phyloP scores from a whole-genome alignment of 169 alveolate genomes.

The Plasmodium coatneyi region DNA sequence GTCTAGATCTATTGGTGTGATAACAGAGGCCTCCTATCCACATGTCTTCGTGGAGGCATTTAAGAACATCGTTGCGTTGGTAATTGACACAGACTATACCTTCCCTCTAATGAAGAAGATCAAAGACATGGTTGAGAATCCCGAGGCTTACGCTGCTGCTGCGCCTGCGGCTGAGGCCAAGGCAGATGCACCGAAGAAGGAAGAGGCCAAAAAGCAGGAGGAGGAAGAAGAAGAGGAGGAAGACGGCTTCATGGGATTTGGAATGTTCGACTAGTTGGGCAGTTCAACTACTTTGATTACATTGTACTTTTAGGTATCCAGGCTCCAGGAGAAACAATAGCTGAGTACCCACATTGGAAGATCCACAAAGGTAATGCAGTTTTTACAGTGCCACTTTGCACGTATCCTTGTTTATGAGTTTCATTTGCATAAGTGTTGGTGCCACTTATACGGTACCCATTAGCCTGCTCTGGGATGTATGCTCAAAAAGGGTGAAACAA shows the following conservation, averaged over 20 bases:
- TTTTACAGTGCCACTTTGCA: neutral
- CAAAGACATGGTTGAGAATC: slow-evolving; percentile 94
- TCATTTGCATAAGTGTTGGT: neutral
- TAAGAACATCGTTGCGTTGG: slow-evolving; percentile 97
- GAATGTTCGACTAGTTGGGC: slow-evolving; percentile 87
- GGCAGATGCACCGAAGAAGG: slow-evolving; percentile 71
- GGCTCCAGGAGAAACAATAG: neutral
- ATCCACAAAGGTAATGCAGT: neutral
- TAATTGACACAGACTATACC: slow-evolving; percentile 93
- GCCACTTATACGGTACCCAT: neutral
- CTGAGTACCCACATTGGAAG: neutral
- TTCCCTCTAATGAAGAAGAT: slow-evolving; percentile 95
- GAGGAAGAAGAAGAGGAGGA: slow-evolving; percentile 96
- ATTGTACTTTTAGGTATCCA: neutral
- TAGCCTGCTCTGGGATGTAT: neutral
- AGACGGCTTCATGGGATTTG: slow-evolving; percentile 96
- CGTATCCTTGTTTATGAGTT: neutral
- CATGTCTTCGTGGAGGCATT: slow-evolving; percentile 96
- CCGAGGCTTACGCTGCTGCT: slow-evolving; percentile 91
- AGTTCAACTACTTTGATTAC: neutral
- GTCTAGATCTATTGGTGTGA: slow-evolving; percentile 93
- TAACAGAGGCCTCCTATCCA: slow-evolving; percentile 96
- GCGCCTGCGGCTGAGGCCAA: slow-evolving; percentile 87
- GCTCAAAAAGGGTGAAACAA: neutral
- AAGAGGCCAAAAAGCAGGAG: slow-evolving; percentile 85